Conservation (phyloP, 148 eudicot genomes). For the Bassia scoparia region DNA sequence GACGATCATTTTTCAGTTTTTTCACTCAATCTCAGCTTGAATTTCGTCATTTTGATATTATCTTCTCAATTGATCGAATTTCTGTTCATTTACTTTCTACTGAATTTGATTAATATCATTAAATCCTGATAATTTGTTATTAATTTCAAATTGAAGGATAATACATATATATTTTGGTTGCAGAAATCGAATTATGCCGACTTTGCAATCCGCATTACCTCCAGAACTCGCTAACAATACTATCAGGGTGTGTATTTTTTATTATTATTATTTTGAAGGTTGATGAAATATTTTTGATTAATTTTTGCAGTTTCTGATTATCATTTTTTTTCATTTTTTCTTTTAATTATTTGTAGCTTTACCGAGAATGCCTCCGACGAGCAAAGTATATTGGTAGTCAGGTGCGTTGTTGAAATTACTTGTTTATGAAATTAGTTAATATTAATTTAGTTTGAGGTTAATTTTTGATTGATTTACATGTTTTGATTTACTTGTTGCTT, state of each 20-base stretch:
- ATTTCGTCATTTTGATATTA: no score
- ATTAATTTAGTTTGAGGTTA: neutral
- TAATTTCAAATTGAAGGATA: neutral
- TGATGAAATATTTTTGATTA: neutral
- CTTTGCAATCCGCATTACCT: constrained; percentile 69
- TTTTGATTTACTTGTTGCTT: neutral
- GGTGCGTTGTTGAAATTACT: constrained; percentile 32
- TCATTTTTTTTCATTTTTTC: neutral
- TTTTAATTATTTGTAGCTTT: constrained; percentile 41
- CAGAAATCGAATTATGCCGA: constrained; percentile 40
- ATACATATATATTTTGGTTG: neutral
- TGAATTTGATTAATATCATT: neutral
- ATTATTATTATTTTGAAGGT: neutral
- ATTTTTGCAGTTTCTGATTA: neutral
- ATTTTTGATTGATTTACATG: no score
- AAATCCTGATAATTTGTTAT: neutral
- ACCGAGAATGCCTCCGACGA: constrained; percentile 82
- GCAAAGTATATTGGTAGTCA: constrained; percentile 63
- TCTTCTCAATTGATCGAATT: neutral
- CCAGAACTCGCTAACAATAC: constrained; percentile 79
- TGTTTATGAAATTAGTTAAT: neutral
- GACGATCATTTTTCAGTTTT: no score
- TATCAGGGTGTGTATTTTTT: constrained; percentile 48
- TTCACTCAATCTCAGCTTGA: no score
- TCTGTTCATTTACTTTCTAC: neutral